Percentiles rank a stretch among this genome's conserved stretches.
Conservation (phyloP, 129 eudicot genomes). For the Helianthus annuus region HanXRQr2.0-SUNRISE NC_035449.2:95425989-95426488, state of each 20-base stretch:
- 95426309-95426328: neutral
- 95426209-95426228: neutral
- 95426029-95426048: neutral
- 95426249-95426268: neutral
- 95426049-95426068: neutral
- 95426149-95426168: neutral
- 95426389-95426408: conserved; percentile 4
- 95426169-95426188: neutral
- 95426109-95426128: too few species aligned
- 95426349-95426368: neutral
- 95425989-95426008: neutral
- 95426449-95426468: conserved; percentile 91
- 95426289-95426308: too few species aligned
- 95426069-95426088: neutral
- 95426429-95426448: conserved; percentile 39
- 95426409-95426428: neutral
- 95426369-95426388: neutral
- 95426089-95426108: neutral
- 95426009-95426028: neutral
- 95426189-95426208: neutral
- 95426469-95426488: conserved; percentile 66
- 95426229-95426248: neutral
- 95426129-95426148: too few species aligned
- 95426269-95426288: neutral
- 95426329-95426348: neutral